Evolutionary conservation across 2,329 filamentous ascomycete genomes (phyloP), one percentile per base, ranked within the genome.

Genomic region (Nemania sp.): DNA sequence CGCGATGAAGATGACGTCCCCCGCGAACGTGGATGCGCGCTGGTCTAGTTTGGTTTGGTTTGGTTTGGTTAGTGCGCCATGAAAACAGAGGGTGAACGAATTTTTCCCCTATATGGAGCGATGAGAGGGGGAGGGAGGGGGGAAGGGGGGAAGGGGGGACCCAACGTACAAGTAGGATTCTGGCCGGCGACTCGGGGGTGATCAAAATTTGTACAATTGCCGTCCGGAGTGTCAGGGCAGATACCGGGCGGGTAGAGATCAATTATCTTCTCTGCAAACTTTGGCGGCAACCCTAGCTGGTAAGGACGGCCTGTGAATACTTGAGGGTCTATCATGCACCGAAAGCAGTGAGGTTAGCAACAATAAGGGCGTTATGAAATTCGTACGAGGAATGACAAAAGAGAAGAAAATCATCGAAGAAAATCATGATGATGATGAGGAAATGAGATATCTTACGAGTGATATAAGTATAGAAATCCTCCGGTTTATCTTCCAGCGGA

Each of bases 391-490:
- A 17, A 20, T 3, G 29, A 11, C 17, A 3, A n/a, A n/a, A n/a
- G n/a, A n/a, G n/a, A n/a, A n/a, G n/a, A n/a, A n/a, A n/a, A n/a
- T n/a, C n/a, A n/a, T n/a, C n/a, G n/a, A n/a, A n/a, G n/a, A 13
- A 35, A 12, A 9, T 35, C 10, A 20, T 18, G 29, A 11, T 12
- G 18, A 35, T 15, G 47, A 21, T 6, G 13, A 17, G 1, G n/a
- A 35, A 32, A 29, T 45, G 18, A 15, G n/a, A 15, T 25, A n/a
- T 21, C 50, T 53, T 29, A 53, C 50, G 50, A 53, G 50, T 53
- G 40, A 53, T 53, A 34, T 53, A 53, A 13, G 50, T 53, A 34
- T 53, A 53, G 34, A 56, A 56, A 25, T 56, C 53, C 17, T 56
- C 53, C 5, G 53, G 32, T 10, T 48, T 56, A 32, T 56, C 53